These are phyloP conservation scores for Fusarium pseudocircinatum DNA, from an alignment of 2,329 filamentous ascomycete species.

Conservation along the genomic window DNA sequence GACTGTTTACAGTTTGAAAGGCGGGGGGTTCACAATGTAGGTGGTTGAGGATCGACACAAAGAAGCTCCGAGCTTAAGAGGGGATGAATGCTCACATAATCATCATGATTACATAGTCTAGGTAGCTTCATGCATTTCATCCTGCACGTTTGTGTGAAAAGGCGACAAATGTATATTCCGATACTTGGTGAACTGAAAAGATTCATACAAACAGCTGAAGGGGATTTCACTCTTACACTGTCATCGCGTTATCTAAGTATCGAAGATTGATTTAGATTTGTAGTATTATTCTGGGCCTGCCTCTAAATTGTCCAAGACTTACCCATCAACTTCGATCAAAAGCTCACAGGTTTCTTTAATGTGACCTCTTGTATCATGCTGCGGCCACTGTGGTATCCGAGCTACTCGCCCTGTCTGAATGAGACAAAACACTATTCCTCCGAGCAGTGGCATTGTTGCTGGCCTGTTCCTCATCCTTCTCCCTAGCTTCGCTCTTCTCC, in stretches of 20 bases:
- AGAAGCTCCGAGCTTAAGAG: neutral
- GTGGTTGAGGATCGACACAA: neutral
- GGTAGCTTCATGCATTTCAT: neutral
- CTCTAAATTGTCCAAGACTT: neutral
- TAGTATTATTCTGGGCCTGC: neutral
- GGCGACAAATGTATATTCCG: neutral
- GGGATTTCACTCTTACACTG: neutral
- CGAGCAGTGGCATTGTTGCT: neutral
- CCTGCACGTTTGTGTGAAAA: neutral
- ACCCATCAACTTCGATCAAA: neutral
- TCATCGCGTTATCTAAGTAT: neutral
- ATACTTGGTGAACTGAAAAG: neutral
- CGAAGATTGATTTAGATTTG: neutral
- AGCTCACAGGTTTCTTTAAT: neutral
- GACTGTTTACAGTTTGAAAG: neutral
- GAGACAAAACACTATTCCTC: neutral
- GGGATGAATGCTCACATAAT: conserved; percentile 1
- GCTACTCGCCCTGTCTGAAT: neutral
- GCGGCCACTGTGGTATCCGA: conserved; percentile 8
- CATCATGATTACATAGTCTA: neutral
- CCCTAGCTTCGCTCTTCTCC: neutral
- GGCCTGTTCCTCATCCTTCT: conserved; percentile 11
- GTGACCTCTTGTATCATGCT: neutral
- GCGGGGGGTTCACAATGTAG: too few relatives aligned
- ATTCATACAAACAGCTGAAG: neutral